phyloP scores from a whole-genome alignment of 2,329 filamentous ascomycete species.

The Cytospora chrysosperma region DNA sequence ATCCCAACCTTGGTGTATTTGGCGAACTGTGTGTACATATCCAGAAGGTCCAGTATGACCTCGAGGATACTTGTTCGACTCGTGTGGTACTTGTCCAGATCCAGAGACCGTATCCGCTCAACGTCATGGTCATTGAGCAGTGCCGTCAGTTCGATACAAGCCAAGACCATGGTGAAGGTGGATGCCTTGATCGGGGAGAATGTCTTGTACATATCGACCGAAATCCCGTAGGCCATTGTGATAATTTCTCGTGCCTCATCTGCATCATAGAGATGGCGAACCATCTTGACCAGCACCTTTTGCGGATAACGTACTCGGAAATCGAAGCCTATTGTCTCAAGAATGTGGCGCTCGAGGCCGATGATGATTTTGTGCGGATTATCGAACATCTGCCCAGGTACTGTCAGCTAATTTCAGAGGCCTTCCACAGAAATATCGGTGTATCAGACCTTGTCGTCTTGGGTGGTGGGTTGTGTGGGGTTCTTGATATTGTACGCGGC shows the following conservation, averaged over 20 bases:
- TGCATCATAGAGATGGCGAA: conserved; percentile 53
- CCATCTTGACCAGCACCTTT: conserved; percentile 78
- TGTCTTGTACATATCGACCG: conserved; percentile 87
- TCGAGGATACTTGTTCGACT: conserved; percentile 58
- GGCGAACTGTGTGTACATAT: conserved; percentile 86
- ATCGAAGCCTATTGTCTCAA: conserved; percentile 91
- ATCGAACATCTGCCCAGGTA: conserved; percentile 67
- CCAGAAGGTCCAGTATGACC: conserved; percentile 84
- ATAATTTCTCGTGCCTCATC: conserved; percentile 58
- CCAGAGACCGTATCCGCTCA: conserved; percentile 50
- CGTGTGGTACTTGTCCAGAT: conserved; percentile 47
- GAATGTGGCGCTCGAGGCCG: conserved; percentile 85
- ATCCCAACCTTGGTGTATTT: conserved; percentile 72
- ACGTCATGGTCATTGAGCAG: conserved; percentile 61
- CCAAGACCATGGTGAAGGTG: conserved; percentile 80
- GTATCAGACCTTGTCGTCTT: conserved; percentile 73
- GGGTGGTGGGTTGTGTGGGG: conserved; percentile 64
- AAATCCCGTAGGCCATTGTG: conserved; percentile 74
- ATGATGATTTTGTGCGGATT: conserved; percentile 76
- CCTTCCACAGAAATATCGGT: not conserved
- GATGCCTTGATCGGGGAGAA: conserved; percentile 90
- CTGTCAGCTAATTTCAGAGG: not conserved
- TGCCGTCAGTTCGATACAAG: conserved; percentile 76
- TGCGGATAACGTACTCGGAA: conserved; percentile 89
- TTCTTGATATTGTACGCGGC: conserved; percentile 84